Evolutionary conservation across 371 early-diverging fungal species (phyloP).

Genomic region (Mortierella sp.): DNA sequence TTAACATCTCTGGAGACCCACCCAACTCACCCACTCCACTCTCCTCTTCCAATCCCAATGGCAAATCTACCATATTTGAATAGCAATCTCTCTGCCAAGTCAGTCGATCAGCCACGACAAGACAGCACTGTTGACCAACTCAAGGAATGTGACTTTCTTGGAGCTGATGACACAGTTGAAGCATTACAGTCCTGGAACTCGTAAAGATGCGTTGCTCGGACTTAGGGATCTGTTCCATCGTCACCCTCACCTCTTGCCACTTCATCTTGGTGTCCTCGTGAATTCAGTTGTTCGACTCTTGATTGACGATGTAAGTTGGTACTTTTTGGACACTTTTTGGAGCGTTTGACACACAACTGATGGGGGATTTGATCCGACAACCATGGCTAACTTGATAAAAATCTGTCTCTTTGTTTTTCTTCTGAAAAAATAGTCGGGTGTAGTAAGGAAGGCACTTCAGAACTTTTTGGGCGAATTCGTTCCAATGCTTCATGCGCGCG

Average conservation of each 20-base stretch:
- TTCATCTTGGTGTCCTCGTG: slow-evolving; percentile 78
- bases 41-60: background rate
- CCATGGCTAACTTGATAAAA: background rate
- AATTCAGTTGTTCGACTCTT: slow-evolving; percentile 72
- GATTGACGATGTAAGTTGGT: slow-evolving; percentile 72
- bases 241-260: slow-evolving; percentile 68
- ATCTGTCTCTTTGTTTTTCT: background rate
- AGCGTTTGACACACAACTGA: background rate
- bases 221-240: slow-evolving; percentile 75
- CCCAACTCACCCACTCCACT: background rate
- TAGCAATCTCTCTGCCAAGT: slow-evolving; percentile 82
- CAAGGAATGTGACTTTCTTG: slow-evolving; percentile 79
- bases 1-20: background rate
- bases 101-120: slow-evolving; percentile 87
- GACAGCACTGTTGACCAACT: slow-evolving; percentile 75
- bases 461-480: slow-evolving; percentile 59
- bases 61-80: background rate
- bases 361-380: background rate
- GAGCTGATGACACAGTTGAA: slow-evolving; percentile 82
- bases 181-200: slow-evolving; percentile 83
- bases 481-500: slow-evolving; percentile 62
- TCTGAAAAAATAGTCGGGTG: slow-evolving; percentile 46
- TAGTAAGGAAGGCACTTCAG: slow-evolving; percentile 62
- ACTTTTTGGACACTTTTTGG: background rate
- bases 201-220: slow-evolving; percentile 84